Evolutionary conservation across 257 asterid species (phyloP).

Genomic region (Solanum ossicruentum): DNA sequence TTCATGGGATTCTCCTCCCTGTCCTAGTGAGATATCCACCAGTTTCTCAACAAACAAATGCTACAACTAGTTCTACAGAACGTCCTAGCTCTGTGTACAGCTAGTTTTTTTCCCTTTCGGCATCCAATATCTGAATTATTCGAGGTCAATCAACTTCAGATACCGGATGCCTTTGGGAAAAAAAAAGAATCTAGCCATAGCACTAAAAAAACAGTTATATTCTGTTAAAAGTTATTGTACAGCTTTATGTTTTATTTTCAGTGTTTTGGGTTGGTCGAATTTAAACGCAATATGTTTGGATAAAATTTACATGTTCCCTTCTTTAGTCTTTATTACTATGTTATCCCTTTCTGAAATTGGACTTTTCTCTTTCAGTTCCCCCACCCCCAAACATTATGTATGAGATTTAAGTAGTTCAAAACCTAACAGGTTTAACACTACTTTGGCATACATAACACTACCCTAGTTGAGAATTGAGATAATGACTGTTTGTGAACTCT

Average conservation of each 20-base stretch:
- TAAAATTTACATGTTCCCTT: background rate
- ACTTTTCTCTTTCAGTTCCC: background rate
- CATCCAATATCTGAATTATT: background rate
- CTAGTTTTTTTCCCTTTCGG: background rate
- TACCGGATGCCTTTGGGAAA: background rate
- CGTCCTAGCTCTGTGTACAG: background rate
- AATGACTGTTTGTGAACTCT: background rate
- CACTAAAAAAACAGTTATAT: background rate
- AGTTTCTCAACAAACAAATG: slow-evolving; percentile 44
- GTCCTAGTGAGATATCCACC: slow-evolving; percentile 57
- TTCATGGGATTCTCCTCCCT: slow-evolving; percentile 70
- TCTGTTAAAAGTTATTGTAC: slow-evolving; percentile 8
- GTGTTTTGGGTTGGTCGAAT: background rate
- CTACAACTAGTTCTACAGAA: slow-evolving; percentile 12
- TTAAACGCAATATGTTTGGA: background rate
- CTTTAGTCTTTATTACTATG: background rate
- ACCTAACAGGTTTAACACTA: background rate
- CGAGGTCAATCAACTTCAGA: background rate
- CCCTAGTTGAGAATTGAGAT: background rate
- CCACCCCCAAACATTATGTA: no score
- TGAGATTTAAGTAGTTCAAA: background rate
- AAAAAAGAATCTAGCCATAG: background rate
- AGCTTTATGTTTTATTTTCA: slow-evolving; percentile 1
- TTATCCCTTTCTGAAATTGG: background rate
- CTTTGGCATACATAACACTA: background rate